Percentiles rank a stretch among this genome's conserved stretches.
phyloP scores from a whole-genome alignment of 306 rosid species.

The Biancaea sappan region DNA sequence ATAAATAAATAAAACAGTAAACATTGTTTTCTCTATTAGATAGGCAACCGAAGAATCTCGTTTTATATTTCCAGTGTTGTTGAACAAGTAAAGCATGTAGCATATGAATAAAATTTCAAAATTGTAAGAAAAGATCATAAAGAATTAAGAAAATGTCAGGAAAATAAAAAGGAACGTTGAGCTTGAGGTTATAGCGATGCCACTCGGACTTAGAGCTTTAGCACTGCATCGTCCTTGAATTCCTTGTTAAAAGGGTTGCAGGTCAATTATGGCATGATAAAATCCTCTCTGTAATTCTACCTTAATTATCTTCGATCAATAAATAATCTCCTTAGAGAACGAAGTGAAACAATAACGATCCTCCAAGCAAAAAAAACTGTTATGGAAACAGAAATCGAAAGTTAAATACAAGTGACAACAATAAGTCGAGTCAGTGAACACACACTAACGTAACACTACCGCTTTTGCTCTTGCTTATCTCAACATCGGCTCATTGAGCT shows the following conservation, averaged over 20 bases:
- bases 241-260: slow-evolving; percentile 97
- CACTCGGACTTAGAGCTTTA: slow-evolving; percentile 87
- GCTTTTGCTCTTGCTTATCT: slow-evolving; percentile 4
- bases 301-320: background rate
- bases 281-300: background rate
- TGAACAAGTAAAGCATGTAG: background rate
- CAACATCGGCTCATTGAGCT: background rate
- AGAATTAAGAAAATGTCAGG: background rate
- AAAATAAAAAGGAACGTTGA: slow-evolving; percentile 62
- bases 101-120: background rate
- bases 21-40: too few species aligned
- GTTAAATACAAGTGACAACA: too few species aligned
- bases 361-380: background rate
- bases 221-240: slow-evolving; percentile 62
- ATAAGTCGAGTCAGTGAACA: too few species aligned
- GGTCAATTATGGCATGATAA: slow-evolving; percentile 64
- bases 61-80: background rate
- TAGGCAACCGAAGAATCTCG: background rate
- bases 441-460: too few species aligned
- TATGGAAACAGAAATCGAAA: too few species aligned
- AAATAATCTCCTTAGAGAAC: background rate
- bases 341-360: background rate
- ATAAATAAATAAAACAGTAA: too few species aligned
- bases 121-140: background rate
- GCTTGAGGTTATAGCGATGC: slow-evolving; percentile 99